Percentiles rank a stretch among this genome's conserved stretches.
Conservation (phyloP, 2,329 filamentous ascomycete genomes). For the Coleophoma eucalyptorum region DNA sequence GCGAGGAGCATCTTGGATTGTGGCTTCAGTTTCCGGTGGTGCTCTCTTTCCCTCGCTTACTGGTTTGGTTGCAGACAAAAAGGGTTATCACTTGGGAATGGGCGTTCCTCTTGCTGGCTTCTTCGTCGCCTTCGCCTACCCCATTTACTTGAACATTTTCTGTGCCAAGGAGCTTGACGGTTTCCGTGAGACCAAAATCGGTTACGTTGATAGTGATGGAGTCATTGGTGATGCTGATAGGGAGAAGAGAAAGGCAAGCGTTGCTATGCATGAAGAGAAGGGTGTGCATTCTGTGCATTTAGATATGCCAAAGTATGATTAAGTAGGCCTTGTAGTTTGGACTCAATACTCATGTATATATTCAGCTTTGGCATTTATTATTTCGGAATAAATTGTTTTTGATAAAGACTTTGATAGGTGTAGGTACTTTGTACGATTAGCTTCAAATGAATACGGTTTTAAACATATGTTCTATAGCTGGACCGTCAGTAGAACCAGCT, state of each 20-base stretch:
- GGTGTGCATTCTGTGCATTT: conserved; percentile 3
- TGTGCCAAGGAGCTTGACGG: conserved; percentile 29
- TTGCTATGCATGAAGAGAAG: conserved; percentile 9
- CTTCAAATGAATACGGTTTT: no score
- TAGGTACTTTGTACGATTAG: no score
- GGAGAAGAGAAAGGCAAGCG: conserved; percentile 12
- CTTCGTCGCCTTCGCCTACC: conserved; percentile 28
- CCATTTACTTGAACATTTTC: conserved; percentile 28
- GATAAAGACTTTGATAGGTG: no score
- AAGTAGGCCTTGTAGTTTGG: not conserved
- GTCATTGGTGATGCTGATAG: conserved; percentile 24
- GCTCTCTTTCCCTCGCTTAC: conserved; percentile 55
- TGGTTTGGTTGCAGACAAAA: not conserved
- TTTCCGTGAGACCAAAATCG: conserved; percentile 30
- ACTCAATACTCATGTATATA: no score
- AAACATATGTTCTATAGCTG: no score
- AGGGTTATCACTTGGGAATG: conserved; percentile 17
- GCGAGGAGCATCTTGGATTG: conserved; percentile 66
- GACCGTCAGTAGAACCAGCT: no score
- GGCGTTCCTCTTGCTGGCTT: conserved; percentile 27
- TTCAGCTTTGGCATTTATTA: no score
- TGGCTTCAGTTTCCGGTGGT: conserved; percentile 69
- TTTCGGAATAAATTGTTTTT: no score
- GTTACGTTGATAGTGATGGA: conserved; percentile 23
- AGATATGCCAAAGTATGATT: not conserved